Evolutionary conservation across 768 basidiomycete genomes (phyloP).

Genomic region (Rhodotorula paludigena): DNA sequence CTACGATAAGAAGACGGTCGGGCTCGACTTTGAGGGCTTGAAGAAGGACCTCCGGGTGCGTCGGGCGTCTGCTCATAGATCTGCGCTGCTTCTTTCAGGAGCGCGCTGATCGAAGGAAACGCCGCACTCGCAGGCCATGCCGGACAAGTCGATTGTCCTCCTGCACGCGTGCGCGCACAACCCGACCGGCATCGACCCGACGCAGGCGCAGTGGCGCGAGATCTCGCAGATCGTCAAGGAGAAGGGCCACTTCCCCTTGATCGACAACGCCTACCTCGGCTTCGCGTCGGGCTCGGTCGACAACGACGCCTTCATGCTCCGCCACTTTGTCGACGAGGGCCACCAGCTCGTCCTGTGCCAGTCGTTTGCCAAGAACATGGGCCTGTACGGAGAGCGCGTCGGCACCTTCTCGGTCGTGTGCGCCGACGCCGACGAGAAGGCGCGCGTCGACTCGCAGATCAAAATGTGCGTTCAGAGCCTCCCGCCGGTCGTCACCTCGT

Average conservation of each 20-base stretch:
- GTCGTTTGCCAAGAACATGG: slow-evolving; percentile 96
- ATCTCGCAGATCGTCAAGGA: slow-evolving; percentile 64
- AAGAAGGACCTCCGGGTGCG: slow-evolving; percentile 47
- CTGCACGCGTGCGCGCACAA: slow-evolving; percentile 95
- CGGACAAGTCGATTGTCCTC: slow-evolving; percentile 74
- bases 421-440: slow-evolving; percentile 60
- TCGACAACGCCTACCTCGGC: slow-evolving; percentile 99
- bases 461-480: slow-evolving; percentile 59
- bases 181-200: slow-evolving; percentile 93
- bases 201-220: slow-evolving; percentile 72
- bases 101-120: background rate
- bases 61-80: background rate
- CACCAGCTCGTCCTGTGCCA: slow-evolving; percentile 89
- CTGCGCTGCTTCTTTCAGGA: too few species aligned
- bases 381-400: slow-evolving; percentile 87
- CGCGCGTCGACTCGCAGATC: slow-evolving; percentile 75
- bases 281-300: slow-evolving; percentile 81
- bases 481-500: background rate
- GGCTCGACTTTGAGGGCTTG: slow-evolving; percentile 72
- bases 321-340: slow-evolving; percentile 88
- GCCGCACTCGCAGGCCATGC: slow-evolving; percentile 58
- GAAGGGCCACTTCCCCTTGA: slow-evolving; percentile 85
- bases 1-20: slow-evolving; percentile 84
- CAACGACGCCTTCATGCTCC: slow-evolving; percentile 87
- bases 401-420: slow-evolving; percentile 86